Conservation (phyloP, 2,329 filamentous ascomycete genomes). For the Macrophomina phaseolina region DNA sequence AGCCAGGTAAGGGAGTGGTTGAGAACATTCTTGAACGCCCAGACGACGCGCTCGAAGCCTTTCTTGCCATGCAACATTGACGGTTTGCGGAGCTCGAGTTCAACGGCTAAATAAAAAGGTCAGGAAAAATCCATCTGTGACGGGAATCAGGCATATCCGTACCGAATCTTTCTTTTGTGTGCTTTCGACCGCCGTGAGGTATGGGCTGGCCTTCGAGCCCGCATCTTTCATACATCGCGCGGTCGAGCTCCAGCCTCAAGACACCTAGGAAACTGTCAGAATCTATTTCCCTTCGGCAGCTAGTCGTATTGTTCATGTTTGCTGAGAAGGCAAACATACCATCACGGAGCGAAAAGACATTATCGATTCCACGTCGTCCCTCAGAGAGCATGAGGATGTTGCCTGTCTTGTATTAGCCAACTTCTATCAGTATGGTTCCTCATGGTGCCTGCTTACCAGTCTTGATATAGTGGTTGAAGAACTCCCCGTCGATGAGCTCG, state of each 20-base stretch:
- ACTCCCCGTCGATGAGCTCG: constrained; percentile 73
- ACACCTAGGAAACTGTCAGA: constrained; percentile 57
- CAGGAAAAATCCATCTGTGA: background rate
- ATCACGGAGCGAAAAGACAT: constrained; percentile 72
- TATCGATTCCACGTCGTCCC: constrained; percentile 72
- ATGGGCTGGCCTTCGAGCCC: constrained; percentile 77
- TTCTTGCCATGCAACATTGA: constrained; percentile 85
- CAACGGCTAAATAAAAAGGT: constrained; percentile 64
- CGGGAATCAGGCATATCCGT: constrained; percentile 34
- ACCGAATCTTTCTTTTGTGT: constrained; percentile 77
- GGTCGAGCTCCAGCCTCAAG: constrained; percentile 78
- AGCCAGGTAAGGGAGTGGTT: constrained; percentile 74
- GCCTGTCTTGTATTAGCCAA: constrained; percentile 55
- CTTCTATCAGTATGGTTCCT: background rate
- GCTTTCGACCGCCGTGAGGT: constrained; percentile 63
- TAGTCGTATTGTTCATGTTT: too few species aligned
- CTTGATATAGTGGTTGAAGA: constrained; percentile 87
- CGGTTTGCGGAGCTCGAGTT: constrained; percentile 73
- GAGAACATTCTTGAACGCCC: constrained; percentile 80
- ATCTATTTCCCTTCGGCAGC: too few species aligned
- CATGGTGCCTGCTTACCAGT: constrained; percentile 57
- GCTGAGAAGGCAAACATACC: constrained; percentile 54
- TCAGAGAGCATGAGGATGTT: constrained; percentile 84
- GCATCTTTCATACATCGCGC: constrained; percentile 79
- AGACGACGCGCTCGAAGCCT: constrained; percentile 77